Evolutionary conservation across 1,284 basidiomycete species (phyloP).

Genomic region (Ustilago sp.): DNA sequence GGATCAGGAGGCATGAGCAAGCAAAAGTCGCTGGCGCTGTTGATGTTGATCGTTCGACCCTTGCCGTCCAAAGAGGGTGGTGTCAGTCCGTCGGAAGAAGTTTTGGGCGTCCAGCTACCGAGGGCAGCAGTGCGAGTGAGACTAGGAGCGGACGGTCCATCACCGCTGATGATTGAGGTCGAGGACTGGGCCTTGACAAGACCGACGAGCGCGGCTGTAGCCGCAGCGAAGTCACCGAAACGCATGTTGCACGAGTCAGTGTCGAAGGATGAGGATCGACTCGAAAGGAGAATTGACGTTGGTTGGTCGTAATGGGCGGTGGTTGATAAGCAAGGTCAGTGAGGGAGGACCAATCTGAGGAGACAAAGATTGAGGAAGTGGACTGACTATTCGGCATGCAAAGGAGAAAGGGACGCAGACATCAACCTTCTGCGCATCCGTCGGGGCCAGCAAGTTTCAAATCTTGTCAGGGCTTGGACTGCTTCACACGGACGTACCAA

Average conservation of each 20-base stretch:
- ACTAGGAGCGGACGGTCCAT: constrained; percentile 42
- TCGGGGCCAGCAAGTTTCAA: background rate
- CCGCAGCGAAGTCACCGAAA: constrained; percentile 18
- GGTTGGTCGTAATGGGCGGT: background rate
- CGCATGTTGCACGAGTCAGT: constrained; percentile 22
- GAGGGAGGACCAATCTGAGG: background rate
- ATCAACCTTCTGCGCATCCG: background rate
- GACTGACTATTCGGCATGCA: background rate
- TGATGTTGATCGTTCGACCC: constrained; percentile 51
- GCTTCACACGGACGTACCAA: background rate
- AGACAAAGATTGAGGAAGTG: background rate
- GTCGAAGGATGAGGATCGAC: background rate
- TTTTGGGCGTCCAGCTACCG: constrained; percentile 46
- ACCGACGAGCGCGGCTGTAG: constrained; percentile 19
- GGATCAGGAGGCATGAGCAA: constrained; percentile 64
- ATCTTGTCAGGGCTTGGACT: background rate
- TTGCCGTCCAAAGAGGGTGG: constrained; percentile 31
- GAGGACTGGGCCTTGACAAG: constrained; percentile 34
- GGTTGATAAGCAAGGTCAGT: background rate
- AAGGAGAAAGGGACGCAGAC: background rate
- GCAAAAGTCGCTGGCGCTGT: constrained; percentile 60
- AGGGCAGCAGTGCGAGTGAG: constrained; percentile 34
- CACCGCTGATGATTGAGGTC: constrained; percentile 29
- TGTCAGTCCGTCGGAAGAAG: constrained; percentile 28
- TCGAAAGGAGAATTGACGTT: background rate